Evolutionary conservation across 2,329 filamentous ascomycete species (phyloP), one percentile per base, ranked within the genome.

Genomic region (Fusarium luffae): DNA sequence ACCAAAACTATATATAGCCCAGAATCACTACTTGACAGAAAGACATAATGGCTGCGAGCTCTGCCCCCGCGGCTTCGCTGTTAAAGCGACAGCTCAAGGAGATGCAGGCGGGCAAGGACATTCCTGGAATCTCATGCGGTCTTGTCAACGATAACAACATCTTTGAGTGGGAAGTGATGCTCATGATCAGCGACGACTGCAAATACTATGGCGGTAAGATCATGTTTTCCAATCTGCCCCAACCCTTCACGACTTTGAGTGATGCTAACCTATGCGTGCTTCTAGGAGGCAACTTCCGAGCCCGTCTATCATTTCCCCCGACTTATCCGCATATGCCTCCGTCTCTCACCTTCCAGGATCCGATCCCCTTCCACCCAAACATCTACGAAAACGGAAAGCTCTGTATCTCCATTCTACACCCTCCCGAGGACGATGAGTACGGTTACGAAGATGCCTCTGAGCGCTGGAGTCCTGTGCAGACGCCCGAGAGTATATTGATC

Each of bases 161-260:
- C 12, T 98, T 98, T 72, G 92, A 97, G 83, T 99, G 96, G 96
- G 94, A 98, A 81, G 94, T 98, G 21, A 97, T 98, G 92, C 89
- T 99, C 66, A 98, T 99, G 95, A 95, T 98, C 71, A 93, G 89
- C 68, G 94, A 98, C 75, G 94, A 97, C 77, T 94, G 92, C 82
- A 95, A 94, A 82, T 92, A 93, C 80, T 98, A 98, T 75, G 94
- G 94, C 75, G 94, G 94, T 95, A 82, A 62, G 88, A 82, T 42
- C 37, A 51, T 27, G 54, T 44, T 42, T 16, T 34, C 34, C 10
- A 25, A 41, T 23, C 40, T 40, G 11, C 19, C 21, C 16, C 16
- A 27, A 14, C 41, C 30, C 48, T 27, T 42, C 51, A 63, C 52
- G 16, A 25, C n/a, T 10, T 54, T 34, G 16, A 50, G 43, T 59